Evolutionary conservation across 2,329 filamentous ascomycete genomes (phyloP), one percentile per base, ranked within the genome.

Genomic region (Basipetospora sp.): DNA sequence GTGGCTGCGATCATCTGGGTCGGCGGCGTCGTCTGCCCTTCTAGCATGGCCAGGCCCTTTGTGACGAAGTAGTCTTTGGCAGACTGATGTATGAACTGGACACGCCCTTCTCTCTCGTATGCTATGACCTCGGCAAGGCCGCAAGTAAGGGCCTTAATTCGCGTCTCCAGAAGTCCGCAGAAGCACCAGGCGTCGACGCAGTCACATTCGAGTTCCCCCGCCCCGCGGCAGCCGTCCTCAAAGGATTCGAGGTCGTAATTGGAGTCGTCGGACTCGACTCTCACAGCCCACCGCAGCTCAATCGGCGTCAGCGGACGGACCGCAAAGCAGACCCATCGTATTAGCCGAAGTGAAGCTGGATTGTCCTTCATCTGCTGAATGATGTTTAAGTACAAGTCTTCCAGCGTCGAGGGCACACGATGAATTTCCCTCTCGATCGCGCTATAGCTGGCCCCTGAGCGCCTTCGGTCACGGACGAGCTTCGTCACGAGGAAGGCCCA

Each of bases 71-170:
- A 56, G 30, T 57, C 53, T 20, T 53, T 50, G 29, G 53, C 52
- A 3, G 53, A 50, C 36, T 56, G 50, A 19, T 58, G 53, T 20
- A 56, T 56, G 35, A 57, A 53, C 32, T 56, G 53, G 2, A 54
- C 47, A 22, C 46, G n/a, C n/a, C n/a, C n/a, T n/a, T n/a, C n/a
- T n/a, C n/a, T n/a, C n/a, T n/a, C n/a, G n/a, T n/a, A n/a, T n/a
- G n/a, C n/a, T n/a, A 41, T 22, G 27, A 45, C 17, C 28, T 55
- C 53, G 6, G 39, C 49, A 42, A 57, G 52, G 22, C 52, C 51
- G 18, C 49, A 41, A 19, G 50, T 52, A 5, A 56, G 47, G 0
- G 37, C 38, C 5, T 43, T 42, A 13, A 53, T 18, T 37, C 35
- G 46, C 18, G 40, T 42, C 31, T 19, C 3, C 31, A 33, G 19